A percentile compares a stretch with the other conserved stretches of the same genome.
Evolutionary conservation across 345 rosid species (phyloP).

Genomic region (Clausena lansium): DNA sequence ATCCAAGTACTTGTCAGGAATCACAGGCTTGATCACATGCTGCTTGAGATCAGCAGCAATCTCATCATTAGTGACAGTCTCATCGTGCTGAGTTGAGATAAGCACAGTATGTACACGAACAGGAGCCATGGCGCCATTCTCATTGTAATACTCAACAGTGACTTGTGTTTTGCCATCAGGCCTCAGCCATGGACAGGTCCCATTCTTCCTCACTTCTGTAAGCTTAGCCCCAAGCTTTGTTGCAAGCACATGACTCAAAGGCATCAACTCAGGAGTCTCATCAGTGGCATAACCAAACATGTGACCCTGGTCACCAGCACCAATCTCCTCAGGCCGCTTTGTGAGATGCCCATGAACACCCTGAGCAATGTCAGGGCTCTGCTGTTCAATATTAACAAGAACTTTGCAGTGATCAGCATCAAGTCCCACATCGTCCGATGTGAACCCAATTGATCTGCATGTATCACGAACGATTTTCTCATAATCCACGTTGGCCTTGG

Average conservation of each 20-base stretch:
- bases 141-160: slow-evolving; percentile 53
- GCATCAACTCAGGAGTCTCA: slow-evolving; percentile 75
- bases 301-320: slow-evolving; percentile 80
- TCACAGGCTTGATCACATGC: slow-evolving; percentile 69
- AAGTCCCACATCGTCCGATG: slow-evolving; percentile 57
- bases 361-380: slow-evolving; percentile 72
- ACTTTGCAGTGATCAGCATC: slow-evolving; percentile 73
- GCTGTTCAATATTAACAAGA: slow-evolving; percentile 67
- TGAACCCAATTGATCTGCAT: slow-evolving; percentile 62
- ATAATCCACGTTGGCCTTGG: slow-evolving; percentile 62
- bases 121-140: slow-evolving; percentile 54
- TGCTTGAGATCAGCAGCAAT: slow-evolving; percentile 58
- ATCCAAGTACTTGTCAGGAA: slow-evolving; percentile 71
- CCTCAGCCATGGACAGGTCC: slow-evolving; percentile 52
- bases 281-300: slow-evolving; percentile 80
- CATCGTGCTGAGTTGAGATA: slow-evolving; percentile 59
- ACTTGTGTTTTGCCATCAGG: slow-evolving; percentile 67
- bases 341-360: slow-evolving; percentile 76
- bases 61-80: slow-evolving; percentile 57
- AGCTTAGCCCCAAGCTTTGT: slow-evolving; percentile 78
- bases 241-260: slow-evolving; percentile 65
- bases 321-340: slow-evolving; percentile 62
- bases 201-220: slow-evolving; percentile 63
- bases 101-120: slow-evolving; percentile 54
- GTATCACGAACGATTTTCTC: slow-evolving; percentile 72